These are phyloP conservation scores for Aspergillus panamensis DNA, from an alignment of 495 filamentous ascomycete species.

Conservation along the genomic window DNA sequence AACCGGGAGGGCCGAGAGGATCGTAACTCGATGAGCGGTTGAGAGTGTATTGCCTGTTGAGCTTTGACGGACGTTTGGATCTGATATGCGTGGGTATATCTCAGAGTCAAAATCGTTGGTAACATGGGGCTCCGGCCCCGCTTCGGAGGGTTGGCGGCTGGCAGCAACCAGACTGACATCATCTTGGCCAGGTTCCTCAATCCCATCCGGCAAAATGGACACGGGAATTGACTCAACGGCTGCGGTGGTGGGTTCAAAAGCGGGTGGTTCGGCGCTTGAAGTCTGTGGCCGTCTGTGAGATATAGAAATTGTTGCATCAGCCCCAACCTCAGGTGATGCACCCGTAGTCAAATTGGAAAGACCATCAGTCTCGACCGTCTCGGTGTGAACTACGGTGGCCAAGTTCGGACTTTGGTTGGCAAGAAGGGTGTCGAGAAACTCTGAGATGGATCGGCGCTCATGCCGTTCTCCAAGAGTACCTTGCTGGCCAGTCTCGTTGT, in stretches of 20 bases:
- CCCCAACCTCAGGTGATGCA: constrained; percentile 19
- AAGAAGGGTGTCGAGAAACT: constrained; percentile 38
- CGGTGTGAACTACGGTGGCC: constrained; percentile 17
- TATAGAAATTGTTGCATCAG: constrained; percentile 13
- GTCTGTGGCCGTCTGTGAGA: constrained; percentile 15
- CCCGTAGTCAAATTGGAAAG: constrained; percentile 24
- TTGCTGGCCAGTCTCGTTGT: constrained; percentile 16
- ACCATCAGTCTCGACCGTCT: constrained; percentile 24
- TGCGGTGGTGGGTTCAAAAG: constrained; percentile 9
- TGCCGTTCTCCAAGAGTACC: constrained; percentile 14
- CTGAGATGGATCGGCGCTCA: constrained; percentile 35
- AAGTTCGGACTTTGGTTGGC: constrained; percentile 29
- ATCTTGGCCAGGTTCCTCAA: constrained; percentile 35
- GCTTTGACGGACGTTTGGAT: constrained; percentile 17
- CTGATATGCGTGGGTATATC: constrained; percentile 19
- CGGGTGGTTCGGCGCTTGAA: background rate
- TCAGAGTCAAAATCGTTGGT: constrained; percentile 19
- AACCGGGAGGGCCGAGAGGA: constrained; percentile 47
- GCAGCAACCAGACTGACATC: constrained; percentile 5
- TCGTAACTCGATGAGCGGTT: constrained; percentile 43
- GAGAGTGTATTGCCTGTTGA: constrained; percentile 8
- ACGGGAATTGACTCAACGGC: constrained; percentile 12
- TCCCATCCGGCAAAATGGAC: constrained; percentile 35
- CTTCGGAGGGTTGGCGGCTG: constrained; percentile 12
- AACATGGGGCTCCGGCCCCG: constrained; percentile 6